These are phyloP conservation scores for Colletotrichum simmondsii DNA, from an alignment of 2,329 filamentous ascomycete genomes.

Conservation along the genomic window DNA sequence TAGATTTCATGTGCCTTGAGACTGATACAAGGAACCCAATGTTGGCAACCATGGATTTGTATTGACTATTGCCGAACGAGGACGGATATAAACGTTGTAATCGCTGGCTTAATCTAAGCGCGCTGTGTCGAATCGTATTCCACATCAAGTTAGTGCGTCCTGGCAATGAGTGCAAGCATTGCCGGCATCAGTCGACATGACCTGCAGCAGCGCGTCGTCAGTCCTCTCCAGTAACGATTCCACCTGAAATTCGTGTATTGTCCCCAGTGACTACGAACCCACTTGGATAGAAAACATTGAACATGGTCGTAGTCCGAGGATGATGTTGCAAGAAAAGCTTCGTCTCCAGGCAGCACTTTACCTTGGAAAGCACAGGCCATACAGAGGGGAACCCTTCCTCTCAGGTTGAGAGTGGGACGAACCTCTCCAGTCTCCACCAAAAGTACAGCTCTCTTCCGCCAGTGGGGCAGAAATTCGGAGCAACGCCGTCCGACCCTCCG, in stretches of 20 bases:
- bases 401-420: background rate
- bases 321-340: background rate
- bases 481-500: background rate
- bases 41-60: too few relatives aligned
- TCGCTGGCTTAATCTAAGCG: background rate
- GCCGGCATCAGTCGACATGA: too few relatives aligned
- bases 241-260: background rate
- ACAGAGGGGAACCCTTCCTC: background rate
- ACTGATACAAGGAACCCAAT: too few relatives aligned
- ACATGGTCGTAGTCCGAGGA: background rate
- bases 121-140: background rate
- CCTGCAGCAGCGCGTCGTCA: background rate
- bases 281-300: background rate
- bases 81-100: background rate
- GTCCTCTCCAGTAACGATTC: background rate
- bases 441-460: background rate
- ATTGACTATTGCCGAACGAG: background rate
- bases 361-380: background rate
- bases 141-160: background rate
- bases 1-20: background rate
- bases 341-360: conserved; percentile 4
- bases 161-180: background rate
- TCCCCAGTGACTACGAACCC: background rate
- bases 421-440: background rate
- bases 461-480: conserved; percentile 1